Percentiles rank a stretch among this genome's conserved stretches.
These are phyloP conservation scores for Gaultheria prostrata DNA, from an alignment of 148 eudicot genomes.

Conservation along the genomic window DNA sequence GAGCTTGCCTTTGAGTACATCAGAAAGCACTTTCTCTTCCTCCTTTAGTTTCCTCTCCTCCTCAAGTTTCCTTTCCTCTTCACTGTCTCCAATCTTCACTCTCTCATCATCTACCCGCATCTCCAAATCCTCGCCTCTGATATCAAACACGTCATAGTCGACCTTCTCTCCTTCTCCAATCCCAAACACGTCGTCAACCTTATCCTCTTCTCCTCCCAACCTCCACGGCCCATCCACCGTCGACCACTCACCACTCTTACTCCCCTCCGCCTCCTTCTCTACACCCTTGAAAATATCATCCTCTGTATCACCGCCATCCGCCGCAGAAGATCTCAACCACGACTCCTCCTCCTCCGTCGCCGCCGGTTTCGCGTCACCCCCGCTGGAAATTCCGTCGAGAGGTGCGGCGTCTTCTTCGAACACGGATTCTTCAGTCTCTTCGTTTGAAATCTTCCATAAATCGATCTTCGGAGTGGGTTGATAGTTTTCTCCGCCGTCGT, in stretches of 20 bases:
- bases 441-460: slow-evolving; percentile 53
- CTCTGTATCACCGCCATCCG: slow-evolving; percentile 7
- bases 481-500: slow-evolving; percentile 24
- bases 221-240: slow-evolving; percentile 38
- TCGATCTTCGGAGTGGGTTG: slow-evolving; percentile 26
- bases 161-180: slow-evolving; percentile 17
- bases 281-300: slow-evolving; percentile 33
- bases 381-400: slow-evolving; percentile 13
- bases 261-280: too few relatives aligned
- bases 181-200: slow-evolving; percentile 44
- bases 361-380: neutral
- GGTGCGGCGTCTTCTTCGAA: slow-evolving; percentile 31
- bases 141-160: slow-evolving; percentile 42
- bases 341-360: neutral
- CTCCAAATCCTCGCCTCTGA: slow-evolving; percentile 8
- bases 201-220: slow-evolving; percentile 28
- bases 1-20: slow-evolving; percentile 51
- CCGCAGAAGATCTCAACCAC: slow-evolving; percentile 23
- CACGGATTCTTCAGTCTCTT: slow-evolving; percentile 32
- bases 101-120: too few relatives aligned
- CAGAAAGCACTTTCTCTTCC: slow-evolving; percentile 51
- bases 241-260: too few relatives aligned
- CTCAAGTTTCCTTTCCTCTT: slow-evolving; percentile 35
- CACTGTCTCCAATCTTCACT: too few relatives aligned
- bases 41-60: slow-evolving; percentile 39